These are phyloP conservation scores for Cardamine occulta DNA, from an alignment of 345 rosid species.

Conservation along the genomic window DNA sequence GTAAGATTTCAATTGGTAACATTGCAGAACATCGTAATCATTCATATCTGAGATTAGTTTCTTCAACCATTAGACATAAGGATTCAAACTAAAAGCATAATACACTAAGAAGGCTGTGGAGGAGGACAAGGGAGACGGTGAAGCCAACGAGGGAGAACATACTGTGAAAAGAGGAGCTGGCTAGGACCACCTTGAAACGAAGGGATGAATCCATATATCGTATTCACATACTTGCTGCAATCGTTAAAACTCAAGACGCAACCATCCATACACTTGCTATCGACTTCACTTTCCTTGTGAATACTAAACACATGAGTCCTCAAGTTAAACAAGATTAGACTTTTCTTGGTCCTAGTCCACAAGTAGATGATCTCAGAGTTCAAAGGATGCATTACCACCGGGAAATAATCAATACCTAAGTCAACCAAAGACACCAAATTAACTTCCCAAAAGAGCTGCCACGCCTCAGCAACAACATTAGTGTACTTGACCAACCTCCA, in stretches of 20 bases:
- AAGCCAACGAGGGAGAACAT: slow-evolving; percentile 35
- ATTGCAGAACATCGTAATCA: not conserved
- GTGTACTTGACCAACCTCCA: slow-evolving; percentile 28
- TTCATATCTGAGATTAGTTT: not conserved
- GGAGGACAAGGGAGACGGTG: slow-evolving; percentile 25
- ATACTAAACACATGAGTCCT: slow-evolving; percentile 6
- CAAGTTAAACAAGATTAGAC: slow-evolving; percentile 27
- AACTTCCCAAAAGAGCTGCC: slow-evolving; percentile 22
- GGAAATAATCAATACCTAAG: not conserved
- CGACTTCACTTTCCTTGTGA: not conserved
- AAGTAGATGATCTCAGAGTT: slow-evolving; percentile 26
- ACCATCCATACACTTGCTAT: slow-evolving; percentile 24
- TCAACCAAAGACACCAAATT: not conserved
- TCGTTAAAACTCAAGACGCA: slow-evolving; percentile 17
- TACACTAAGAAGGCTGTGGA: slow-evolving; percentile 2
- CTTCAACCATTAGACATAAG: not conserved
- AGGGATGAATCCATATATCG: not conserved
- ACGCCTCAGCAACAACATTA: slow-evolving; percentile 8
- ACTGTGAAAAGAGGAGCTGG: slow-evolving; percentile 24
- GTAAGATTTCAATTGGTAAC: no score
- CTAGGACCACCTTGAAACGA: not conserved
- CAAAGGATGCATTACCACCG: slow-evolving; percentile 34
- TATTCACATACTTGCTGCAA: slow-evolving; percentile 11
- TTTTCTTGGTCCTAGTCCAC: not conserved
- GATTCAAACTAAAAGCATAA: not conserved